These are phyloP conservation scores for Boeremia lycopersici DNA, from an alignment of 2,329 filamentous ascomycete species.

Conservation along the genomic window DNA sequence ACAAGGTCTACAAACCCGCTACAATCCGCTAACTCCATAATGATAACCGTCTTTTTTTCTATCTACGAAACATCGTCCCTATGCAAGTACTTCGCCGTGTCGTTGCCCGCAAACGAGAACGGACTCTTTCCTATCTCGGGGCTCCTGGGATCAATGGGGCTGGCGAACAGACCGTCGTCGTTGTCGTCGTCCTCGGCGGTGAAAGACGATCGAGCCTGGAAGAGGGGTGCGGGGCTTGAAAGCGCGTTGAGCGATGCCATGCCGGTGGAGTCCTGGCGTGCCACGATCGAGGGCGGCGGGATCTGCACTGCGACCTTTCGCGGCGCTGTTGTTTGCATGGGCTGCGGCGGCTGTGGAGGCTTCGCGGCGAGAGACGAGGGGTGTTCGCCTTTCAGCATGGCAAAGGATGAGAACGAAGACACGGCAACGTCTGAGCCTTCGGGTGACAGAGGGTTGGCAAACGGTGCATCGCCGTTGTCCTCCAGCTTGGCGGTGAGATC, in stretches of 20 bases:
- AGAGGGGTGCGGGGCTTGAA: conserved; percentile 38
- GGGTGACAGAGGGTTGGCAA: conserved; percentile 62
- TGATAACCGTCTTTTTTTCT: not conserved
- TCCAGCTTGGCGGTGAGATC: conserved; percentile 61
- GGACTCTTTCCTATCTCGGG: conserved; percentile 86
- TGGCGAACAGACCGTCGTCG: conserved; percentile 84
- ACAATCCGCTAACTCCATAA: conserved; percentile 1
- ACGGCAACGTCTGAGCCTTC: conserved; percentile 68
- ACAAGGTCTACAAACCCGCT: conserved; percentile 8
- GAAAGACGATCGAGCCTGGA: conserved; percentile 40
- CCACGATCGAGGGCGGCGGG: conserved; percentile 47
- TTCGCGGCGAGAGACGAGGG: conserved; percentile 50
- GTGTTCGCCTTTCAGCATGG: conserved; percentile 60
- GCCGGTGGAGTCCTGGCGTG: conserved; percentile 47
- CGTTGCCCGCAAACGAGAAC: conserved; percentile 64
- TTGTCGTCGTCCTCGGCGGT: conserved; percentile 55
- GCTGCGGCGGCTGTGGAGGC: conserved; percentile 46
- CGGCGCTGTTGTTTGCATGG: conserved; percentile 26
- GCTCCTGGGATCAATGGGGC: conserved; percentile 83
- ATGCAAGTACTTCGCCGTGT: conserved; percentile 42
- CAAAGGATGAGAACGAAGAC: conserved; percentile 56
- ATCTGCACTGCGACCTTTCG: conserved; percentile 43
- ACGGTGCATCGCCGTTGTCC: conserved; percentile 25
- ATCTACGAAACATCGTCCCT: conserved; percentile 35
- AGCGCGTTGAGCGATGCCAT: conserved; percentile 56